A percentile compares a stretch with the other conserved stretches of the same genome.
These are phyloP conservation scores for Lentinus brumalis DNA, from an alignment of 768 basidiomycete species.

Conservation along the genomic window DNA sequence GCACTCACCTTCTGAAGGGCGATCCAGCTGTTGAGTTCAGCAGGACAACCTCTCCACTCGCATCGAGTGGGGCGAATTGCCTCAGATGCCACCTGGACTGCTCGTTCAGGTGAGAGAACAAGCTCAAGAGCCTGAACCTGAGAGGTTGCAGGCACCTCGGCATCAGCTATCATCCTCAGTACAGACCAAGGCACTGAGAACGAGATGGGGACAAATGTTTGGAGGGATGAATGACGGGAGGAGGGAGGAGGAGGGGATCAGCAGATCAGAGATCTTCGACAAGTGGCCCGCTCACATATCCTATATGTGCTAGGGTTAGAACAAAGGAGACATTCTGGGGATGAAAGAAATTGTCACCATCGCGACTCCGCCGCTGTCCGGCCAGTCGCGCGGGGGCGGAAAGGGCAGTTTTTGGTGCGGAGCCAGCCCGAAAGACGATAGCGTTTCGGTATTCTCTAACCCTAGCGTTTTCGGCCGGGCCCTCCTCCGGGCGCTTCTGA, in stretches of 20 bases:
- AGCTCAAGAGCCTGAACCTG: neutral
- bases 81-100: conserved; percentile 16
- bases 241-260: neutral
- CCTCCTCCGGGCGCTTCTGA: neutral
- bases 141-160: neutral
- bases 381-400: neutral
- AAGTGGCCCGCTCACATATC: neutral
- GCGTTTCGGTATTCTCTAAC: neutral
- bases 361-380: neutral
- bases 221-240: neutral
- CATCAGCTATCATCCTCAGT: neutral
- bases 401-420: neutral
- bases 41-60: conserved; percentile 17
- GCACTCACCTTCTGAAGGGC: conserved; percentile 20
- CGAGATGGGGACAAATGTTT: no score
- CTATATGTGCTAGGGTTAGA: conserved; percentile 1
- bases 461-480: neutral
- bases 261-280: neutral
- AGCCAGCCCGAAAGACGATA: neutral
- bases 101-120: neutral
- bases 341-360: neutral
- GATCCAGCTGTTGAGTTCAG: conserved; percentile 20
- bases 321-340: neutral
- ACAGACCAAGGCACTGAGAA: neutral
- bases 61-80: conserved; percentile 8